Evolutionary conservation across 768 basidiomycete genomes (phyloP).

Genomic region (Obba rivulosa): DNA sequence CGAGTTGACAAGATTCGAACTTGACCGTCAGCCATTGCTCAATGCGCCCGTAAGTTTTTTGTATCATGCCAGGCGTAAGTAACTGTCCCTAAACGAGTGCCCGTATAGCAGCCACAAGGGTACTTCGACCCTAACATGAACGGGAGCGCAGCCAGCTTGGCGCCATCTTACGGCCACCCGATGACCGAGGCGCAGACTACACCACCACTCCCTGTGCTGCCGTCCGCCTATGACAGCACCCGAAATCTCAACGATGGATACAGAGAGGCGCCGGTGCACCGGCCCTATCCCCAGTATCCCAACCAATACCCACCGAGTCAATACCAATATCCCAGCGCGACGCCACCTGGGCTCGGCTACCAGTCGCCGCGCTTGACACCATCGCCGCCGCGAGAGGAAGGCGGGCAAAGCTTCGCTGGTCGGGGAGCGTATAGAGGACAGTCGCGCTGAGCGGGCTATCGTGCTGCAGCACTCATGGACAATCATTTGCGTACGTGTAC

Average conservation of each 20-base stretch:
- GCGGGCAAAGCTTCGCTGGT: conserved; percentile 23
- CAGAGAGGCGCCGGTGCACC: conserved; percentile 60
- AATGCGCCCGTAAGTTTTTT: conserved; percentile 5
- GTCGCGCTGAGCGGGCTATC: not conserved
- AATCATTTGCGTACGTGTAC: too few relatives aligned
- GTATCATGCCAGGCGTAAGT: not conserved
- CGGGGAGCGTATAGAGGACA: conserved; percentile 24
- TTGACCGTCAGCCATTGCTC: conserved; percentile 59
- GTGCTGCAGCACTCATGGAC: too few relatives aligned
- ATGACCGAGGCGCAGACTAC: conserved; percentile 29
- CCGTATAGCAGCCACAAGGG: conserved; percentile 11
- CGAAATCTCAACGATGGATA: conserved; percentile 28
- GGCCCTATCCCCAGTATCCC: conserved; percentile 35
- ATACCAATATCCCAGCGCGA: conserved; percentile 2
- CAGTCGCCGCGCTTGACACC: not conserved
- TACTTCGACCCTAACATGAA: conserved; percentile 17
- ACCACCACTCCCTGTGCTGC: conserved; percentile 36
- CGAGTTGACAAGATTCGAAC: conserved; percentile 54
- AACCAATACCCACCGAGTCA: conserved; percentile 3
- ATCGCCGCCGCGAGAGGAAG: conserved; percentile 11
- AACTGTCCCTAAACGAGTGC: not conserved
- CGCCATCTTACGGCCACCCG: conserved; percentile 13
- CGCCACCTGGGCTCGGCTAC: too few relatives aligned
- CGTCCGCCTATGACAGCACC: conserved; percentile 37
- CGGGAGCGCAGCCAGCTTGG: conserved; percentile 9